Base-by-base conservation (phyloP, 2,329 filamentous ascomycete genomes). In the Trichoderma gracile region DNA sequence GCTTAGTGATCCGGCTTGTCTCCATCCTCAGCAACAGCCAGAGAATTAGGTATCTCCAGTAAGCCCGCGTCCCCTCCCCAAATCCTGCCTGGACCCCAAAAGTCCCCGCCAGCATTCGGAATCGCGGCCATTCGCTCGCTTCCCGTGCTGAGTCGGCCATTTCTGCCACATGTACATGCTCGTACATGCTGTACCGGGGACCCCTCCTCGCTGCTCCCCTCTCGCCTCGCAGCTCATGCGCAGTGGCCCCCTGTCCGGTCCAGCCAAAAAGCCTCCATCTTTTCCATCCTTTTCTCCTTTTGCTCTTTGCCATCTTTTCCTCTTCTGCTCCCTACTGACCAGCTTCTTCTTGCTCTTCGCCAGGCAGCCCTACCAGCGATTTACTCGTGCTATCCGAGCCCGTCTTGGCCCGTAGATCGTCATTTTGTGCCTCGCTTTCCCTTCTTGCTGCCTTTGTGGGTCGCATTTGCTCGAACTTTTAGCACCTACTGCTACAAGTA, bases 181-280 rank as follows among this genome's bases (percentile, higher is more conserved):
- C n/a, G 33, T 38, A 38, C 33, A 38, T 14, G 14, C 56, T 43
- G 52, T 61, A 50, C 56, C 43, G 53, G 33, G 33, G 56, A 53
- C 56, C 56, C 63, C 63, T 61, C 63, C 46, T 27, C 30, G n/a
- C 52, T 54, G 33, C 57, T 60, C 57, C 57, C 47, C 58, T 53
- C 49, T 19, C 58, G 33, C 47, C n/a, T 40, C 30, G 47, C 47
- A 45, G 42, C 56, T 58, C 54, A 45, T 47, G 33, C 49, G 27
- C 55, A 33, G 49, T 42, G 33, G 33, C 47, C 45, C 47, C 54
- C 50, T 61, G 58, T 45, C 62, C 19, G 19, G 27, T 10, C n/a
- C 33, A 38, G 33, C 33, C 33, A 38, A 52, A 46, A 58, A 25
- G 40, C 58, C 58, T 61, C 58, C 57, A 53, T 61, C 42, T 56